Conservation (phyloP, 2,329 filamentous ascomycete species). For the Xylariaceae sp. region DNA sequence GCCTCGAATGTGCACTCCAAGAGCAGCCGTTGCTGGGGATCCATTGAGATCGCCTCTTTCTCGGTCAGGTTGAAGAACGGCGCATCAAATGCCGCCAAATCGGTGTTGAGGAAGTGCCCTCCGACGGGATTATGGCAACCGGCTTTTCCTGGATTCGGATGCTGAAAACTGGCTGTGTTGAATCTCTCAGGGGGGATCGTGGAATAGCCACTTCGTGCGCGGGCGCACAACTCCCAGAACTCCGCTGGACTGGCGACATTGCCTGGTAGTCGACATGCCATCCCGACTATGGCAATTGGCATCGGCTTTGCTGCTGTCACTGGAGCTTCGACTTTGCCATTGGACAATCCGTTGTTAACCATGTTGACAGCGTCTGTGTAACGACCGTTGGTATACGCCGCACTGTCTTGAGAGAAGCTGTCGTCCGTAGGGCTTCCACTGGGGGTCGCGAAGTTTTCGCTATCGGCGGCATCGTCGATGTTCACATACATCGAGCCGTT, state of each 20-base stretch:
- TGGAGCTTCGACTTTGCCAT: constrained; percentile 5
- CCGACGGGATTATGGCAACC: constrained; percentile 34
- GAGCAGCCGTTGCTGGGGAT: constrained; percentile 49
- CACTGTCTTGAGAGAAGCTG: constrained; percentile 3
- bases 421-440: constrained; percentile 12
- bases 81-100: constrained; percentile 45
- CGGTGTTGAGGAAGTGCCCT: constrained; percentile 39
- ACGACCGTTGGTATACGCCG: constrained; percentile 18
- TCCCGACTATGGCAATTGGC: constrained; percentile 35
- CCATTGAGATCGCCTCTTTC: constrained; percentile 46
- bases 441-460: constrained; percentile 9
- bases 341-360: constrained; percentile 12
- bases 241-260: constrained; percentile 34
- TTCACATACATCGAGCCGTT: constrained; percentile 20
- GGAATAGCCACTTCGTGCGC: constrained; percentile 35
- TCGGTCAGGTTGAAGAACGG: constrained; percentile 49
- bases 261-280: constrained; percentile 35
- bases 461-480: constrained; percentile 3
- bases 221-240: constrained; percentile 37
- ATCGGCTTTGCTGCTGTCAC: constrained; percentile 13
- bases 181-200: constrained; percentile 41
- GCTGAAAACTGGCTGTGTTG: constrained; percentile 34
- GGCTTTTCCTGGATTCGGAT: constrained; percentile 35
- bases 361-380: constrained; percentile 21
- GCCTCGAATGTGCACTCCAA: constrained; percentile 52